A percentile compares a stretch with the other conserved stretches of the same genome.
These are phyloP conservation scores for Akanthomyces dipterigenus DNA, from an alignment of 2,329 filamentous ascomycete species.

Conservation along the genomic window DNA sequence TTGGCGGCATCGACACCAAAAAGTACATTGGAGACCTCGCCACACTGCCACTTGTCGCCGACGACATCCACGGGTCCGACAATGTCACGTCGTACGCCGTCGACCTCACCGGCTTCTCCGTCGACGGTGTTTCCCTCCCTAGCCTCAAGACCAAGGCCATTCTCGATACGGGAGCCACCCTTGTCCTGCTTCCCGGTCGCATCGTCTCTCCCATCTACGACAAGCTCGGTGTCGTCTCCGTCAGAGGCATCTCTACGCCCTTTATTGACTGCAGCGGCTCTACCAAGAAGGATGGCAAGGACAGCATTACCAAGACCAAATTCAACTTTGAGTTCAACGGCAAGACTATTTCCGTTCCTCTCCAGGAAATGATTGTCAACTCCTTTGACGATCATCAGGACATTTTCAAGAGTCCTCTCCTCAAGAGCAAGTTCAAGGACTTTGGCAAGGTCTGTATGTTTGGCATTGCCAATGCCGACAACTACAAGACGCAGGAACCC, in stretches of 20 bases:
- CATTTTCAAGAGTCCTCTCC: constrained; percentile 31
- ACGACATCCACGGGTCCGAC: constrained; percentile 33
- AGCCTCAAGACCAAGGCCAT: constrained; percentile 48
- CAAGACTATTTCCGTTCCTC: constrained; percentile 40
- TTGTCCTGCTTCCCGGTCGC: constrained; percentile 60
- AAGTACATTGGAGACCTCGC: constrained; percentile 56
- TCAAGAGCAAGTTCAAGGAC: constrained; percentile 26
- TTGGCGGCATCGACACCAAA: constrained; percentile 69
- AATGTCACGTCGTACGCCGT: constrained; percentile 34
- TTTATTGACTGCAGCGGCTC: constrained; percentile 47
- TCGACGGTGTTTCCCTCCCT: constrained; percentile 24
- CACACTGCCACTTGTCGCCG: constrained; percentile 39
- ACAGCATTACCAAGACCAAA: constrained; percentile 28
- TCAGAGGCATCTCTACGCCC: constrained; percentile 33
- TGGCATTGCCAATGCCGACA: constrained; percentile 40
- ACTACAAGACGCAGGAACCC: constrained; percentile 23
- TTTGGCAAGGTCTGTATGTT: constrained; percentile 46
- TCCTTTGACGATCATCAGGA: constrained; percentile 32
- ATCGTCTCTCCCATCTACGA: constrained; percentile 45
- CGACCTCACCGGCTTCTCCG: constrained; percentile 32
- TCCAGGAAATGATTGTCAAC: constrained; percentile 47
- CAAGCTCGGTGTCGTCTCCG: constrained; percentile 42
- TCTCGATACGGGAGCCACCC: constrained; percentile 67
- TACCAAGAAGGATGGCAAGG: constrained; percentile 26
- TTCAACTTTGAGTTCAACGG: constrained; percentile 30